Evolutionary conservation across 139 green algal species (phyloP).

Genomic region (Marvania coccoides): DNA sequence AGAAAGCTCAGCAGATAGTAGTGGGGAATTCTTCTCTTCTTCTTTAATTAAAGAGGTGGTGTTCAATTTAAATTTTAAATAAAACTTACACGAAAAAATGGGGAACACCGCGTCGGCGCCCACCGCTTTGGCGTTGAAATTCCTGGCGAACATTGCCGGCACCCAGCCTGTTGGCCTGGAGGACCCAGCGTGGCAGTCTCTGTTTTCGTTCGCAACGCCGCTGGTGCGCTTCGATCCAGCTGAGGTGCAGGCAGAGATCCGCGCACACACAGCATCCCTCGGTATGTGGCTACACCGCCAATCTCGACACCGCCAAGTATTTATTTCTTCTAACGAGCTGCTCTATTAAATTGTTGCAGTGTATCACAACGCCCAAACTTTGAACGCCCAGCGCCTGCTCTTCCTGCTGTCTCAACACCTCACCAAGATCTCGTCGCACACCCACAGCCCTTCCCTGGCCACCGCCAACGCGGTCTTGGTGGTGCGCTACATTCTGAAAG

Average conservation of each 20-base stretch:
- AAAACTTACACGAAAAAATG: background rate
- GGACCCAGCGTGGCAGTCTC: conserved; percentile 6
- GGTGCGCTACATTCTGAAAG: conserved; percentile 46
- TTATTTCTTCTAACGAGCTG: background rate
- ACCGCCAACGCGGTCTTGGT: conserved; percentile 62
- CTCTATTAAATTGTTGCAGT: conserved; percentile 23
- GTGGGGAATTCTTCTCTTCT: background rate
- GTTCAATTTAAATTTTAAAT: background rate
- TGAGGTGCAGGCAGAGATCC: conserved; percentile 12
- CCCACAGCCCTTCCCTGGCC: background rate
- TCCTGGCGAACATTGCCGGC: background rate
- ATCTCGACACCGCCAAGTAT: too few species aligned
- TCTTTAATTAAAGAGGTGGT: background rate
- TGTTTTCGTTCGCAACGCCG: conserved; percentile 3
- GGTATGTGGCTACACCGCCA: background rate
- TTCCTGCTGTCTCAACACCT: conserved; percentile 46
- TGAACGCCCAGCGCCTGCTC: conserved; percentile 67
- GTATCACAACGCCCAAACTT: conserved; percentile 59
- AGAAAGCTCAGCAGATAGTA: too few species aligned
- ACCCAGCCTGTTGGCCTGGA: background rate
- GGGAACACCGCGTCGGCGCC: background rate
- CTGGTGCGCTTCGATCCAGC: background rate
- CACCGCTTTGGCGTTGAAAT: background rate
- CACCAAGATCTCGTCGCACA: conserved; percentile 8
- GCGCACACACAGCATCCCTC: conserved; percentile 9